Evolutionary conservation across 2,329 filamentous ascomycete species (phyloP).

Genomic region (Lojkania enalia): DNA sequence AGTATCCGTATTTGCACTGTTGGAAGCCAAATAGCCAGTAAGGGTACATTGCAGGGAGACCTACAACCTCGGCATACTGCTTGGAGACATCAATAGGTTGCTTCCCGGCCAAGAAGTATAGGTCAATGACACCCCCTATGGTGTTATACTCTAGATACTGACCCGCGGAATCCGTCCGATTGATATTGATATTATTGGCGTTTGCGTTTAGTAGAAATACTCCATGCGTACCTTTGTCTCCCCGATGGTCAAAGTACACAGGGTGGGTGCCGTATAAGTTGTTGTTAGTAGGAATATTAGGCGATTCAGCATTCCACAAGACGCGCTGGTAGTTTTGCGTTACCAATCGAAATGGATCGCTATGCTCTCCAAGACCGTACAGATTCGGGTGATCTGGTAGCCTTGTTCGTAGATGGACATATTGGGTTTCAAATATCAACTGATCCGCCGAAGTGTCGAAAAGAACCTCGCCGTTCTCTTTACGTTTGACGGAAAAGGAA

Average conservation of each 20-base stretch:
- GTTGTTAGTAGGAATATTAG: conserved; percentile 59
- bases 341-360: conserved; percentile 68
- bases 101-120: conserved; percentile 57
- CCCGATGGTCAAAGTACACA: conserved; percentile 71
- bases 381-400: conserved; percentile 70
- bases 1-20: conserved; percentile 56
- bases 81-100: conserved; percentile 51
- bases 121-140: conserved; percentile 74
- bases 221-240: conserved; percentile 37
- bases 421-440: conserved; percentile 78
- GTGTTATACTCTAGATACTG: conserved; percentile 81
- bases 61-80: conserved; percentile 56
- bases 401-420: conserved; percentile 70
- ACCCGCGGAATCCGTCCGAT: conserved; percentile 59
- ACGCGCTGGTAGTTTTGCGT: conserved; percentile 69
- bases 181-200: conserved; percentile 70
- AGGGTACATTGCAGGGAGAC: conserved; percentile 53
- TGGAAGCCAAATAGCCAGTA: conserved; percentile 60
- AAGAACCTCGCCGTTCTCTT: conserved; percentile 60
- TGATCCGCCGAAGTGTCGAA: conserved; percentile 70
- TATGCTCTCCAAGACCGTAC: conserved; percentile 80
- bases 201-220: conserved; percentile 29
- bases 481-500: conserved; percentile 66
- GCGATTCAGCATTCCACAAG: conserved; percentile 70
- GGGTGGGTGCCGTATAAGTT: conserved; percentile 75